These are phyloP conservation scores for Ceratocystis variospora DNA, from an alignment of 2,329 filamentous ascomycete genomes.

Conservation along the genomic window DNA sequence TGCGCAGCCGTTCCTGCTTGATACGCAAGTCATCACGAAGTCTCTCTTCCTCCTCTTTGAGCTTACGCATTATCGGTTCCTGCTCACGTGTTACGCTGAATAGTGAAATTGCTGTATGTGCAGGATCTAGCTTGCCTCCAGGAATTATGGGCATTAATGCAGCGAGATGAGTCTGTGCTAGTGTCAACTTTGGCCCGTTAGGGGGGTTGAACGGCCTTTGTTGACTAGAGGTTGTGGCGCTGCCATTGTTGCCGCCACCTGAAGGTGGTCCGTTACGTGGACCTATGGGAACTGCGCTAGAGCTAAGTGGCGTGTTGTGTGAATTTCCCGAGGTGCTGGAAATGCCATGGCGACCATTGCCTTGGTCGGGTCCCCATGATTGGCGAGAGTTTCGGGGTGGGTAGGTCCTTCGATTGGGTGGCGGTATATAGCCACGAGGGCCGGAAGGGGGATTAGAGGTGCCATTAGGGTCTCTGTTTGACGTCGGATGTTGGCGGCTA, in stretches of 20 bases:
- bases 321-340: slow-evolving; percentile 21
- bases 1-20: slow-evolving; percentile 42
- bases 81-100: slow-evolving; percentile 39
- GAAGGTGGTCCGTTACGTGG: slow-evolving; percentile 39
- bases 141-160: slow-evolving; percentile 39
- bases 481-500: slow-evolving; percentile 25
- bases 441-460: slow-evolving; percentile 40
- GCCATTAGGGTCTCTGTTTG: slow-evolving; percentile 24
- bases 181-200: slow-evolving; percentile 29
- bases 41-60: slow-evolving; percentile 45
- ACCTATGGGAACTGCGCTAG: slow-evolving; percentile 35
- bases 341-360: slow-evolving; percentile 21
- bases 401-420: slow-evolving; percentile 25
- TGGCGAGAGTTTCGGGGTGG: slow-evolving; percentile 34
- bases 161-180: slow-evolving; percentile 40
- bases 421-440: slow-evolving; percentile 39
- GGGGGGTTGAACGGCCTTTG: slow-evolving; percentile 12
- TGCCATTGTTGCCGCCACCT: slow-evolving; percentile 9
- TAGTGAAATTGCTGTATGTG: slow-evolving; percentile 31
- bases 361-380: slow-evolving; percentile 28
- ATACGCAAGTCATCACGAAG: slow-evolving; percentile 38
- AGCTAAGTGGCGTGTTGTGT: slow-evolving; percentile 29
- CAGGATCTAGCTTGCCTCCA: slow-evolving; percentile 41
- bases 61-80: slow-evolving; percentile 39
- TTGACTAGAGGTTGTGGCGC: background rate